Percentiles rank a stretch among this genome's conserved stretches.
These are phyloP conservation scores for Candida railenensis DNA, from an alignment of 805 yeast species.

Conservation along the genomic window DNA sequence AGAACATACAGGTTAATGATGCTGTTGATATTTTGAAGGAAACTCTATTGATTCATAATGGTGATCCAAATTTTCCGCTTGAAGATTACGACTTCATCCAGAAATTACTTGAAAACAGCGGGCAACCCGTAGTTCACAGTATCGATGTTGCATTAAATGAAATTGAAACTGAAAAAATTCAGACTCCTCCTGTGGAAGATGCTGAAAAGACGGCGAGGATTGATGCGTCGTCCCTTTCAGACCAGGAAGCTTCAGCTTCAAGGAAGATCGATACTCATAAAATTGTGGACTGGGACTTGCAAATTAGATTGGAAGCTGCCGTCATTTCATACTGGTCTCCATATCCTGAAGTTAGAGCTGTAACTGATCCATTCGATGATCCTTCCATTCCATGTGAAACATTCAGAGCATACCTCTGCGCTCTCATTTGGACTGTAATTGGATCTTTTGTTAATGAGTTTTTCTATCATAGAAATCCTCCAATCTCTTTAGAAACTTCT, in stretches of 20 bases:
- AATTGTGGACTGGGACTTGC: constrained; percentile 19
- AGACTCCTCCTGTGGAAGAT: constrained; percentile 5
- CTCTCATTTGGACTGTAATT: constrained; percentile 48
- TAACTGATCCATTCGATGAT: constrained; percentile 32
- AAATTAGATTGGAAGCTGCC: constrained; percentile 41
- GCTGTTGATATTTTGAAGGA: constrained; percentile 27
- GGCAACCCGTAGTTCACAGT: neutral
- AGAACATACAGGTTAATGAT: constrained; percentile 16
- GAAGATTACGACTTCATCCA: constrained; percentile 25
- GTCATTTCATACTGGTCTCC: constrained; percentile 34
- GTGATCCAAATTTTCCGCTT: constrained; percentile 34
- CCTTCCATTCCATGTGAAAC: constrained; percentile 37
- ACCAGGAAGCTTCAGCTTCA: neutral
- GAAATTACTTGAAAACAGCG: constrained; percentile 11
- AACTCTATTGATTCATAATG: constrained; percentile 26
- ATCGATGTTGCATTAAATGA: neutral
- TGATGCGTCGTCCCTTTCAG: constrained; percentile 2
- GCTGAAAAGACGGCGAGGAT: neutral
- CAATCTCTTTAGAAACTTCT: constrained; percentile 39
- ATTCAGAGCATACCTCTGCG: constrained; percentile 49
- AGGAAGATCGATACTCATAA: neutral
- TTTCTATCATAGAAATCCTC: constrained; percentile 52
- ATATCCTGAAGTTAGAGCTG: constrained; percentile 30
- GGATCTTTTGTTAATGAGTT: constrained; percentile 57
- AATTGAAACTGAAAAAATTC: neutral